These are phyloP conservation scores for Lycium ferocissimum DNA, from an alignment of 257 asterid species.

Conservation along the genomic window DNA sequence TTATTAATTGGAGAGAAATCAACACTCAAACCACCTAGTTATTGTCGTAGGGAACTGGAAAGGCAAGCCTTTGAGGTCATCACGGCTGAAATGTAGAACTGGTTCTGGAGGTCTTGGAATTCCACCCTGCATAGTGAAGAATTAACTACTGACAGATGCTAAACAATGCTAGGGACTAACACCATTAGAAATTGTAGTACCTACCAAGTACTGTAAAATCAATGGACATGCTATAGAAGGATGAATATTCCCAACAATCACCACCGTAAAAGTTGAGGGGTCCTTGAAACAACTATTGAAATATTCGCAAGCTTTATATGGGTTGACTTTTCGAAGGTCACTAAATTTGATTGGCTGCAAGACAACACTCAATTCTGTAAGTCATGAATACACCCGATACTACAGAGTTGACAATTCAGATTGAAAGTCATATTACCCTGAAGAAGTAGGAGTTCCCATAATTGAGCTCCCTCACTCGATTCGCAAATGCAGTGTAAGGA, in stretches of 20 bases:
- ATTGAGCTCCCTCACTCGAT: constrained; percentile 93
- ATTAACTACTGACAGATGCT: constrained; percentile 32
- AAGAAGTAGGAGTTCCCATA: constrained; percentile 93
- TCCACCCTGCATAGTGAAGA: constrained; percentile 74
- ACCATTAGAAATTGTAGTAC: constrained; percentile 37
- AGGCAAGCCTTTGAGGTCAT: constrained; percentile 88
- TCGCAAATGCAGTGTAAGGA: constrained; percentile 84
- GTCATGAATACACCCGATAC: neutral
- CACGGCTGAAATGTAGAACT: constrained; percentile 74
- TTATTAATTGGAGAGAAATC: constrained; percentile 31
- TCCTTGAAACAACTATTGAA: constrained; percentile 87
- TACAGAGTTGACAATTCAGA: constrained; percentile 1
- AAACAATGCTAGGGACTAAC: constrained; percentile 28
- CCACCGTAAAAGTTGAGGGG: constrained; percentile 87
- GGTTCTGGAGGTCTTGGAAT: constrained; percentile 80
- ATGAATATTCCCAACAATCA: constrained; percentile 90
- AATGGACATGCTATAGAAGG: constrained; percentile 81
- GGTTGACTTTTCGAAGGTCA: constrained; percentile 85
- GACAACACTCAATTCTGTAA: constrained; percentile 31
- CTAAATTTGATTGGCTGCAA: constrained; percentile 77
- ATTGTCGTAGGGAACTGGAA: constrained; percentile 80
- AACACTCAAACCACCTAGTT: constrained; percentile 57
- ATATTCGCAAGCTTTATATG: constrained; percentile 82
- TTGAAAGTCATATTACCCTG: constrained; percentile 58
- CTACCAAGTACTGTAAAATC: constrained; percentile 81